phyloP scores from a whole-genome alignment of 2,329 filamentous ascomycete genomes.

The Aspergillus arachidicola region DNA sequence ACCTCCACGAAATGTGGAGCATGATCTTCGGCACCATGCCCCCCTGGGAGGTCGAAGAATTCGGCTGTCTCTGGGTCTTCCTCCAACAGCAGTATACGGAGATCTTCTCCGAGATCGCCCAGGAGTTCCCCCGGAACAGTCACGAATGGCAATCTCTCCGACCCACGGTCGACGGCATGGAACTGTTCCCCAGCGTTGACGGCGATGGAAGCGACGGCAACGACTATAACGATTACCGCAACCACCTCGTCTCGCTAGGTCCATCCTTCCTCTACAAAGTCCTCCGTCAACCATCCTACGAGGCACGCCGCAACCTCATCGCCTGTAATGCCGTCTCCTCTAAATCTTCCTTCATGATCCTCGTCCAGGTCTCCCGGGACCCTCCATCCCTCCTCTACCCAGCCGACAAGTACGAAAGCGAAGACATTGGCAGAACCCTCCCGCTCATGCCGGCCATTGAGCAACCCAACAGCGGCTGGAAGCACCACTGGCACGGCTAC shows the following conservation, averaged over 20 bases:
- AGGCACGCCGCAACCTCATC: constrained; percentile 13
- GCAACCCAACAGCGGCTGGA: constrained; percentile 17
- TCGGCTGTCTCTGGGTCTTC: constrained; percentile 18
- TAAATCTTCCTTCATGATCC: constrained; percentile 20
- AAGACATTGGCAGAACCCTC: constrained; percentile 1
- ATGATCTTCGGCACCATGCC: constrained; percentile 19
- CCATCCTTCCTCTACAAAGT: constrained; percentile 17
- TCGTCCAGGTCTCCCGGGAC: constrained; percentile 11
- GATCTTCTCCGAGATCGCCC: constrained; percentile 14
- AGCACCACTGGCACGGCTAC: constrained; percentile 13
- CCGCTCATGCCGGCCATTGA: constrained; percentile 10
- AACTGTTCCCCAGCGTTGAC: constrained; percentile 13
- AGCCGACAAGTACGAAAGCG: constrained; percentile 10
- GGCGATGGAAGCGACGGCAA: constrained; percentile 9
- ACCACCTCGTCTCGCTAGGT: constrained; percentile 21
- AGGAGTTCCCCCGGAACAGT: constrained; percentile 16
- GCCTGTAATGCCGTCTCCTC: constrained; percentile 17
- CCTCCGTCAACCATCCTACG: constrained; percentile 9
- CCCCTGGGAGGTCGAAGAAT: constrained; percentile 22
- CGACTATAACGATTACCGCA: constrained; percentile 20
- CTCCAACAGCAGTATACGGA: constrained; percentile 15
- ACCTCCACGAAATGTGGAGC: constrained; percentile 18
- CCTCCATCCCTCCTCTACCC: constrained; percentile 8
- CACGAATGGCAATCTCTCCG: constrained; percentile 17
- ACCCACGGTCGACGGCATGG: constrained; percentile 12